These are phyloP conservation scores for Arthrinium puccinioides DNA, from an alignment of 2,329 filamentous ascomycete genomes.

Conservation along the genomic window DNA sequence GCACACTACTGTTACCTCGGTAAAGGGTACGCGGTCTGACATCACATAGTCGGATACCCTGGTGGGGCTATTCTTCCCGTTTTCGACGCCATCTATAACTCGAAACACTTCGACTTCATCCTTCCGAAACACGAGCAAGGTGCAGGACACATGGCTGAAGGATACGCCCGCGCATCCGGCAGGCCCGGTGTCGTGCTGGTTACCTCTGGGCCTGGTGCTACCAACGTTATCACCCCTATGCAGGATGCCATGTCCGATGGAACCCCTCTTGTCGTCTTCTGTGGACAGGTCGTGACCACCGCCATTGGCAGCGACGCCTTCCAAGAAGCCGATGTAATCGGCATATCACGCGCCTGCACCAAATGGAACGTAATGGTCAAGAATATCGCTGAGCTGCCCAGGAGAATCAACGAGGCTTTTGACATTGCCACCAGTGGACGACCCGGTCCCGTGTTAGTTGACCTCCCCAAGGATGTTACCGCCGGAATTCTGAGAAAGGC, in stretches of 20 bases:
- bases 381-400: conserved; percentile 85
- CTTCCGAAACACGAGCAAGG: conserved; percentile 95
- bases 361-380: conserved; percentile 99
- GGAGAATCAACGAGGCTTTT: conserved; percentile 94
- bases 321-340: conserved; percentile 91
- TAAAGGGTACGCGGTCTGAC: conserved; percentile 6
- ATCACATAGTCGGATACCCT: conserved; percentile 68
- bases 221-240: conserved; percentile 94
- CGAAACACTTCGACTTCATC: conserved; percentile 91
- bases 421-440: conserved; percentile 94
- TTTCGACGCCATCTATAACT: conserved; percentile 98
- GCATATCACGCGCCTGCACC: conserved; percentile 89
- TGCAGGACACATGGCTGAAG: conserved; percentile 97
- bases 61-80: conserved; percentile 95
- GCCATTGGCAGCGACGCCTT: conserved; percentile 94
- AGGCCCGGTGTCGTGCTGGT: conserved; percentile 94
- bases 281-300: conserved; percentile 81
- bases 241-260: conserved; percentile 94
- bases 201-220: conserved; percentile 92
- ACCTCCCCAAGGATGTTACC: conserved; percentile 94
- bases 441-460: conserved; percentile 89
- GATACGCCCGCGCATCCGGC: conserved; percentile 88
- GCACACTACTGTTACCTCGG: not conserved
- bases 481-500: conserved; percentile 74
- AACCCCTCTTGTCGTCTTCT: conserved; percentile 93